Conservation (phyloP, 2,329 filamentous ascomycete genomes). For the Aspergillus glaucus region DNA sequence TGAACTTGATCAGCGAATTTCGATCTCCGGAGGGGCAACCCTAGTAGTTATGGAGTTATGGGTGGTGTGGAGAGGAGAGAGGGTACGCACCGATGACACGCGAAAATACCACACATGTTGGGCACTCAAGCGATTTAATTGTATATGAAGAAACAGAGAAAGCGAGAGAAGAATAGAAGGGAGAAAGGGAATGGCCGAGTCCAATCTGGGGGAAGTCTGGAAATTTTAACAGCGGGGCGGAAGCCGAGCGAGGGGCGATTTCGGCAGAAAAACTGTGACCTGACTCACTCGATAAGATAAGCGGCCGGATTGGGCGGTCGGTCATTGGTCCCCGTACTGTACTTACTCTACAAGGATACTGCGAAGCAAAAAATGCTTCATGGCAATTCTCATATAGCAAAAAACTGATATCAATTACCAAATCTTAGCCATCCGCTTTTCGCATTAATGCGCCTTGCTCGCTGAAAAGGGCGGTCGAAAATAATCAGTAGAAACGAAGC, state of each 20-base stretch:
- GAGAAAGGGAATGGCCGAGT: constrained; percentile 15
- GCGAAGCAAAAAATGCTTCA: neutral
- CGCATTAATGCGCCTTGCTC: constrained; percentile 22
- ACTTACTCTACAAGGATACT: constrained; percentile 1
- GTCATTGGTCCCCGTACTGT: neutral
- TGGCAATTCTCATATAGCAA: neutral
- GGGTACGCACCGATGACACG: constrained; percentile 72
- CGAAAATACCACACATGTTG: constrained; percentile 95
- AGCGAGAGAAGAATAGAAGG: constrained; percentile 4
- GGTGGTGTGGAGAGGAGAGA: constrained; percentile 16
- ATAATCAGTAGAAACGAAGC: constrained; percentile 4
- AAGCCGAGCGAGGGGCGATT: constrained; percentile 22
- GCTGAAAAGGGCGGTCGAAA: constrained; percentile 8
- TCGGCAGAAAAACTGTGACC: constrained; percentile 18
- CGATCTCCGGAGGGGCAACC: constrained; percentile 1
- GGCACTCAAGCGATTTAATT: constrained; percentile 23
- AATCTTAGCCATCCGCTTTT: constrained; percentile 1
- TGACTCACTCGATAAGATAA: constrained; percentile 28
- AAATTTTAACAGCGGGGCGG: constrained; percentile 20
- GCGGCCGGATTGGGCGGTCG: neutral
- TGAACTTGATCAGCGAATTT: constrained; percentile 14
- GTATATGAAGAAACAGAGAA: constrained; percentile 7
- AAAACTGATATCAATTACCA: neutral
- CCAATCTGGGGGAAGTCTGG: constrained; percentile 13
- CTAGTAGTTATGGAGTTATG: neutral